Evolutionary conservation across 345 rosid species (phyloP), one percentile per base, ranked within the genome.

Genomic region (Microcos paniculata): DNA sequence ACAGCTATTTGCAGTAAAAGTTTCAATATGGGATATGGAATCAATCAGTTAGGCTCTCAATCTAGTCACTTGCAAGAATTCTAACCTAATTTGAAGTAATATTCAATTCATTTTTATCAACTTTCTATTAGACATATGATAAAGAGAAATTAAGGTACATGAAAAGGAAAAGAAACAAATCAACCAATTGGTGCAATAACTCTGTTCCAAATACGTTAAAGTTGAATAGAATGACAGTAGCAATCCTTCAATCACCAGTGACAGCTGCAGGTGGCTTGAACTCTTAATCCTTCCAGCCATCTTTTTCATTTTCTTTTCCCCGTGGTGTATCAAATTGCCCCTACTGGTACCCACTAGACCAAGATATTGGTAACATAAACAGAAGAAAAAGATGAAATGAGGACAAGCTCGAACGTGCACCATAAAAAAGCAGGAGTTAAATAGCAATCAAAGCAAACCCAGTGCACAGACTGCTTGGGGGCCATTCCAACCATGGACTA

Each of bases 401-500:
- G 46, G 68, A 45, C 46, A 70, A 70, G 33, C 18, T 24, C 52
- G 15, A 6, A 80, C 57, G 49, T 66, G 78, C 76, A 77, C 52
- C 71, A 82, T 71, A 71, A n/a, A 72, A 58, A 66, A 58, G 76
- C 43, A 26, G 16, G 31, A 13, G 26, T 68, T 62, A n/a, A 15
- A 79, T 53, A 64, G 45, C 64, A 70, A 72, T 75, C 66, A 72
- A 12, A 77, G 74, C 77, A 80, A 68, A 46, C 56, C 24, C 30
- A 72, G 12, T 66, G 49, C 21, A 65, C 12, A 48, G 59, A 55
- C 74, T 57, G 63, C 53, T 73, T 6, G 43, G 28, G 28, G 26
- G 46, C 59, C 18, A 31, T 70, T 62, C 23, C 62, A 69, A 43
- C 52, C 76, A 83, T 80, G 82, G 84, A 63, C 9, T 72, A 46